Conservation (phyloP, 2,329 filamentous ascomycete genomes). For the Fonsecaea erecta region DNA sequence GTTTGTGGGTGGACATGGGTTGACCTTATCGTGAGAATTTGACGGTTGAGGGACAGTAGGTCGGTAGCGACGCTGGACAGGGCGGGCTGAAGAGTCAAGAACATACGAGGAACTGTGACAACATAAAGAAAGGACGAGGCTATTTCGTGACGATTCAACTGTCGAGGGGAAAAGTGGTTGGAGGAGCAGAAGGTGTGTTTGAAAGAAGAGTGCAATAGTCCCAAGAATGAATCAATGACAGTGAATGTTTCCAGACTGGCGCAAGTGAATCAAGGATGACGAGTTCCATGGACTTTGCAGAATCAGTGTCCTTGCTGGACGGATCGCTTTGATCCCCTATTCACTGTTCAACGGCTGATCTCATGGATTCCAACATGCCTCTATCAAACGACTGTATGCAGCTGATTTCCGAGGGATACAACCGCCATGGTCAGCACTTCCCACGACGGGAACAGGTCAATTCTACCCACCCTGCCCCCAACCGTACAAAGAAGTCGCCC, state of each 20-base stretch:
- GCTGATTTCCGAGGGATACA: too few species aligned
- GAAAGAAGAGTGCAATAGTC: too few species aligned
- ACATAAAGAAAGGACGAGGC: not conserved
- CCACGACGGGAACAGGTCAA: not conserved
- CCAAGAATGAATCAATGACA: not conserved
- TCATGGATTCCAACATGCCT: too few species aligned
- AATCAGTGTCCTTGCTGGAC: not conserved
- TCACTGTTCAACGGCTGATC: too few species aligned
- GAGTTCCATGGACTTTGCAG: not conserved
- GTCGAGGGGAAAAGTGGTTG: too few species aligned
- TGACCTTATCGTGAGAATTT: not conserved
- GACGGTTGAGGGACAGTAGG: not conserved
- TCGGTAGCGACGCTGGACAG: not conserved
- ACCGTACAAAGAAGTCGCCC: not conserved
- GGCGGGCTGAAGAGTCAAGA: not conserved
- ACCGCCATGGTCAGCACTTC: too few species aligned
- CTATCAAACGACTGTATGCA: too few species aligned
- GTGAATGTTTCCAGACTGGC: not conserved
- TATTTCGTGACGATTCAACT: too few species aligned
- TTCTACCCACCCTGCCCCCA: not conserved
- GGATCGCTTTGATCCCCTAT: not conserved
- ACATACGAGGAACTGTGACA: not conserved
- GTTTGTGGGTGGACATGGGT: not conserved
- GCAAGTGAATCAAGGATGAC: not conserved
- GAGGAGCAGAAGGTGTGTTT: too few species aligned